Evolutionary conservation across 768 basidiomycete genomes (phyloP), one percentile per base, ranked within the genome.

Genomic region (Dacryopinax primogenitus): DNA sequence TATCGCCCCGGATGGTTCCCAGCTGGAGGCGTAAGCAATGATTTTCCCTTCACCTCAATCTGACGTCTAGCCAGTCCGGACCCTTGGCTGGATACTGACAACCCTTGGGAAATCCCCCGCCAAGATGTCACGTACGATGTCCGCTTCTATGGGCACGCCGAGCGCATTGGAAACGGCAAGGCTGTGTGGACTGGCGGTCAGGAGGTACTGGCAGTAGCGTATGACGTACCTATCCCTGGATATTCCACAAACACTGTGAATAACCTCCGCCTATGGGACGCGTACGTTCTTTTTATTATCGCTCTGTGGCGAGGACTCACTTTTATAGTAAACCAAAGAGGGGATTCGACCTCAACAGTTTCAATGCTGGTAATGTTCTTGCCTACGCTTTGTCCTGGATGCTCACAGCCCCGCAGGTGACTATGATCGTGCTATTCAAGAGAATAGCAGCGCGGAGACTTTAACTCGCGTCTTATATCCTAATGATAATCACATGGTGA

Each of bases 401-500:
- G 45, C 16, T 23, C 63, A 26, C 67, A 91, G 91, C 92, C 67
- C n/a, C 45, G 18, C 30, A 58, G 95, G 95, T 45, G 86, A 95
- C 75, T 98, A 98, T 73, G 92, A 92, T 71, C 84, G 79, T 47
- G 90, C 93, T 1, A 88, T 98, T 28, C 87, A 88, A 70, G 82
- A 90, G 0, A 89, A 87, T 34, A 92, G 93, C 74, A 86, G 86
- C 69, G 96, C 96, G 12, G 88, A 86, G 66, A 91, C 90, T 35
- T 96, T 99, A 73, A 97, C 94, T 2, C 85, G 90, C 9, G 95
- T 97, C 6, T 79, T 97, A 33, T 98, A 99, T 77, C 96, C 95
- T 30, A 95, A 96, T 73, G 95, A 97, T 73, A 88, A 92, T 70
- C 89, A 86, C 75, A 72, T 73, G 78, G 69, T 39, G 65, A 67